These are phyloP conservation scores for Fusarium burgessii DNA, from an alignment of 2,329 filamentous ascomycete genomes.

Conservation along the genomic window DNA sequence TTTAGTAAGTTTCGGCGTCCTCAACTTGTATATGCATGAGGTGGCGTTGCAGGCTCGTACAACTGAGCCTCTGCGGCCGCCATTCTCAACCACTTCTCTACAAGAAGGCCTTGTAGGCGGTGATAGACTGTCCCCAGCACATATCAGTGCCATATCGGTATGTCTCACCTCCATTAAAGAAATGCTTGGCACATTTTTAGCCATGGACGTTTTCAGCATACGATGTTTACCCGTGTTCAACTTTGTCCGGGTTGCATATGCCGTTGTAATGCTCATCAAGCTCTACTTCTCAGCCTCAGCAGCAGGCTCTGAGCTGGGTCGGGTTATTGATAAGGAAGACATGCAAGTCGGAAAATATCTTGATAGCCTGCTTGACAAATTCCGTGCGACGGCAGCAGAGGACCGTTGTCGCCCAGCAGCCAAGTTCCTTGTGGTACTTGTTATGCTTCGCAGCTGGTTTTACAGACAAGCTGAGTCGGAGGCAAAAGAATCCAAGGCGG, in stretches of 20 bases:
- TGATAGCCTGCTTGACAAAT: conserved; percentile 75
- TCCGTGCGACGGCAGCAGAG: conserved; percentile 71
- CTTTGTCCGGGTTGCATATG: conserved; percentile 78
- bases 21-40: conserved; percentile 82
- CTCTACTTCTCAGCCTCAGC: conserved; percentile 76
- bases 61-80: conserved; percentile 66
- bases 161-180: conserved; percentile 75
- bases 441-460: conserved; percentile 79
- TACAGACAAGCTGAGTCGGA: conserved; percentile 59
- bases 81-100: conserved; percentile 60
- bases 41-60: conserved; percentile 75
- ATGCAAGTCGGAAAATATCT: conserved; percentile 76
- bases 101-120: conserved; percentile 57
- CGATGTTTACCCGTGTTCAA: conserved; percentile 77
- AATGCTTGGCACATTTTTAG: conserved; percentile 73
- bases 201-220: conserved; percentile 68
- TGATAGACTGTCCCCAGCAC: conserved; percentile 60
- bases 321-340: conserved; percentile 74
- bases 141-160: conserved; percentile 75
- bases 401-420: conserved; percentile 73
- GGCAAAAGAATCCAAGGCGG: conserved; percentile 23
- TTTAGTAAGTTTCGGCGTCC: conserved; percentile 71
- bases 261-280: conserved; percentile 78
- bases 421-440: conserved; percentile 78
- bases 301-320: conserved; percentile 74